These are phyloP conservation scores for Coniochaeta prunicola DNA, from an alignment of 2,329 filamentous ascomycete genomes.

Conservation along the genomic window DNA sequence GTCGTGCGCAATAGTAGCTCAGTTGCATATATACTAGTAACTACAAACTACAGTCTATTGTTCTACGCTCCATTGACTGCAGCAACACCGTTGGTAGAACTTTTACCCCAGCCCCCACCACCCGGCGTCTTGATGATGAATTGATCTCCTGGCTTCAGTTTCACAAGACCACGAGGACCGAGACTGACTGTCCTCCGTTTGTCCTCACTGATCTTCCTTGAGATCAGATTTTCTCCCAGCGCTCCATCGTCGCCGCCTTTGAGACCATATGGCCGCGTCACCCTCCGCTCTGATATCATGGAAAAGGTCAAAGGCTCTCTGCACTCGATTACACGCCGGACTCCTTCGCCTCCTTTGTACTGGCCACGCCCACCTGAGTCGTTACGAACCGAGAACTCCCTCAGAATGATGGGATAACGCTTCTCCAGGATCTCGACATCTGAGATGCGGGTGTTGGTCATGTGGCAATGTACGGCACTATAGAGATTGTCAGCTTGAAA, in stretches of 20 bases:
- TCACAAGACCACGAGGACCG: constrained; percentile 54
- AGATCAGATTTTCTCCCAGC: constrained; percentile 65
- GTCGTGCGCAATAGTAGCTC: too few relatives aligned
- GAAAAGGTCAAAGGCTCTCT: constrained; percentile 60
- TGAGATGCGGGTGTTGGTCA: constrained; percentile 30
- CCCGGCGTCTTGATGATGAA: constrained; percentile 57
- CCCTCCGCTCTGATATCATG: constrained; percentile 63
- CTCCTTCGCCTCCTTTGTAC: constrained; percentile 59
- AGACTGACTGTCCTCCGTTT: constrained; percentile 39
- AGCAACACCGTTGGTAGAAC: neutral
- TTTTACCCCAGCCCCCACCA: constrained; percentile 49
- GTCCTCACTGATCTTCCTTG: constrained; percentile 23
- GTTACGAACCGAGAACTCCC: constrained; percentile 21
- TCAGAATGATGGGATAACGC: constrained; percentile 24
- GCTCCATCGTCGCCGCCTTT: constrained; percentile 60
- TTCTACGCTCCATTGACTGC: neutral
- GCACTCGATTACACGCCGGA: constrained; percentile 66
- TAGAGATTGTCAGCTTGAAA: neutral
- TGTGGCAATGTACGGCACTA: constrained; percentile 23
- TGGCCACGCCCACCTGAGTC: constrained; percentile 13
- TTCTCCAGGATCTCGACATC: constrained; percentile 28
- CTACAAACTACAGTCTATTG: neutral
- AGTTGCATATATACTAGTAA: too few relatives aligned
- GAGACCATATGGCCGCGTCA: constrained; percentile 66
- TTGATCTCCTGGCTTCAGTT: constrained; percentile 50